Base-by-base conservation (phyloP, 495 filamentous ascomycete species). In the Chaetomidium leptoderma region DNA sequence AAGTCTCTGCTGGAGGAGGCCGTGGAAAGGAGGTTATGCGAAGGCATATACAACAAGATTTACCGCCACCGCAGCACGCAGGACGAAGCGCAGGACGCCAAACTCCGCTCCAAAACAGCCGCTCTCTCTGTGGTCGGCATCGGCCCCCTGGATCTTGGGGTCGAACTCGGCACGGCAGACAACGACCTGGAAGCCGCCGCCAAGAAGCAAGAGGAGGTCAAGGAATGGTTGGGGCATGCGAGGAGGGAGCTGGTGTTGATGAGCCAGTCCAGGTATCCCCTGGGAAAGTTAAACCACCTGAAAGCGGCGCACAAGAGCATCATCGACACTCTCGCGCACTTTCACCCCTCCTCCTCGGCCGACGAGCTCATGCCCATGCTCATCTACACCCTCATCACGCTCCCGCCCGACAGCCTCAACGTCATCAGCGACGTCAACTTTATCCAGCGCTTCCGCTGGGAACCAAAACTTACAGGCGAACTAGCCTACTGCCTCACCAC, bases 331-430 rank as follows among this genome's bases (percentile, higher is more conserved):
- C 76, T 96, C 23, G 65, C 85, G 77, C 68, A 81, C 56, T 83
- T 83, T 53, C 88, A 91, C 45, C 90, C 95, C 13, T 91, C 92
- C 2, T 96, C 93, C 0, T 97, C 92, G 7, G 93, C 93, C 2
- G 93, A 99, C 65, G 92, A 96, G 70, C 92, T 99, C 51, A 84
- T 99, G 62, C 93, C 93, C 0, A 95, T 95, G 61, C 78, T 99
- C 47, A 99, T 99, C 54, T 97, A 93, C 69, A 88, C 90, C 1
- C 81, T 99, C 42, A 91, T 97, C 68, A 95, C 90, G 6, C 90
- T 89, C 24, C 89, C 90, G 9, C 86, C 91, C 0, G 87, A 92
- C 70, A 86, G 85, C 26, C 87, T 97, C 53, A 89, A 88, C 66
- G 85, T 92, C 45, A 89, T 97, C 66, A 96, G 91, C 73, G 95